These are phyloP conservation scores for Gyromitra esculenta DNA, from an alignment of 2,329 filamentous ascomycete species.

Conservation along the genomic window DNA sequence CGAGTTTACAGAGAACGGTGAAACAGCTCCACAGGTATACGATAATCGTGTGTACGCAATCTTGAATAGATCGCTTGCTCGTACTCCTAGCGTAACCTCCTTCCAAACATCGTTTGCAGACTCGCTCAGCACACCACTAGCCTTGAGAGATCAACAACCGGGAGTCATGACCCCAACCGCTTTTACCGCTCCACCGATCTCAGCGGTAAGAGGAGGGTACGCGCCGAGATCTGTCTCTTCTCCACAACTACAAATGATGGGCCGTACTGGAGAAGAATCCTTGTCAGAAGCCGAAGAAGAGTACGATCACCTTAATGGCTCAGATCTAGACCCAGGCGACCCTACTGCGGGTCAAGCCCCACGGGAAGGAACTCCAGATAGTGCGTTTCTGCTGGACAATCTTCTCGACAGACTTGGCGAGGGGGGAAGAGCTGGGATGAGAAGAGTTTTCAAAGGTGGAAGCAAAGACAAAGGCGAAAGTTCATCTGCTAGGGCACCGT, in stretches of 20 bases:
- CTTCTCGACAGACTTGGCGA: slow-evolving; percentile 50
- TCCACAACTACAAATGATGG: slow-evolving; percentile 50
- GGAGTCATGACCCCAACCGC: slow-evolving; percentile 58
- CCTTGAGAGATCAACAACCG: slow-evolving; percentile 53
- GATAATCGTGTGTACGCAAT: slow-evolving; percentile 58
- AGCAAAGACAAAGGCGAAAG: slow-evolving; percentile 43
- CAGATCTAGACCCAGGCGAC: slow-evolving; percentile 50
- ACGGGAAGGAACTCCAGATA: slow-evolving; percentile 50
- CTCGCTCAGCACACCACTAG: slow-evolving; percentile 55
- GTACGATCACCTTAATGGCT: slow-evolving; percentile 50
- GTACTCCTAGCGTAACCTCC: slow-evolving; percentile 57
- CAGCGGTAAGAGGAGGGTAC: slow-evolving; percentile 45
- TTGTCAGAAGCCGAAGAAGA: slow-evolving; percentile 53
- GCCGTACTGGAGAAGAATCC: slow-evolving; percentile 52
- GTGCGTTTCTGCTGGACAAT: slow-evolving; percentile 52
- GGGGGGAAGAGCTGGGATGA: slow-evolving; percentile 47
- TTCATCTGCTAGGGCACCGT: slow-evolving; percentile 44
- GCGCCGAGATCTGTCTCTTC: slow-evolving; percentile 52
- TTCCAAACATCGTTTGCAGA: slow-evolving; percentile 58
- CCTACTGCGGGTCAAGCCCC: slow-evolving; percentile 17
- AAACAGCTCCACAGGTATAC: slow-evolving; percentile 57
- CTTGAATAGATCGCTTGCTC: slow-evolving; percentile 57
- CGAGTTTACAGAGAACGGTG: slow-evolving; percentile 50
- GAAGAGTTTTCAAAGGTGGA: slow-evolving; percentile 51
- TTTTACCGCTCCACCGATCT: slow-evolving; percentile 57